Base-by-base conservation (phyloP, 1,284 basidiomycete genomes). In the Puccinia horiana region DNA sequence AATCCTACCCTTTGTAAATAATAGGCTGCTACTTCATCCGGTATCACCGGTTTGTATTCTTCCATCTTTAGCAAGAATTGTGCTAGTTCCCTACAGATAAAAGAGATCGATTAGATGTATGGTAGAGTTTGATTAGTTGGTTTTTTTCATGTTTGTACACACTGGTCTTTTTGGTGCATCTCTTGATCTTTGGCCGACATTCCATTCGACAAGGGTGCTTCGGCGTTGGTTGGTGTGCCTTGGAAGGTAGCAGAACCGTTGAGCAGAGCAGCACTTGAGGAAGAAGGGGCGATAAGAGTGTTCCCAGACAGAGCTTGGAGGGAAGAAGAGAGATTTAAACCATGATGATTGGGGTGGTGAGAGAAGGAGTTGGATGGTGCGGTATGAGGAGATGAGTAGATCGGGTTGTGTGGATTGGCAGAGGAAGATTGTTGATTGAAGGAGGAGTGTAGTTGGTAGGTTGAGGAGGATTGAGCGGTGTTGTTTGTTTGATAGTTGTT, bases 21-120 rank as follows among this genome's bases (percentile, higher is more conserved):
- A 88, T 96, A 98, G 86, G 98, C 95, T 4, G 96, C 97, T 20
- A 99, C 95, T 87, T 99, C 95, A 86, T 96, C 97, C 1, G 97
- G 97, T 84, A 99, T 95, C 94, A 97, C 86, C 52, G 97, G 97
- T 85, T 97, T 94, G 87, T 98, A 98, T 63, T 96, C 95, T 85
- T 99, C 96, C 54, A 99, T 89, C 92, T 96, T 94, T 72, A 95
- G 89, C 88, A 99, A 90, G 86, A 99, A 95, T 87, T 99, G 95
- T 5, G 94, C 94, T 65, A 99, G 88, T 0, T 93, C 95, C 72
- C 93, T 90, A 56, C 9, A 74, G 47, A 44, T 14, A 72, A 67
- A 67, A 40, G 32, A 52, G 12, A 40, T 37, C 11, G 8, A 12
- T n/a, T 11, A 52, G 16, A 49, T n/a, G n/a, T n/a, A n/a, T n/a